Conservation (phyloP, 2,329 filamentous ascomycete species). For the Didymella lethalis region DNA sequence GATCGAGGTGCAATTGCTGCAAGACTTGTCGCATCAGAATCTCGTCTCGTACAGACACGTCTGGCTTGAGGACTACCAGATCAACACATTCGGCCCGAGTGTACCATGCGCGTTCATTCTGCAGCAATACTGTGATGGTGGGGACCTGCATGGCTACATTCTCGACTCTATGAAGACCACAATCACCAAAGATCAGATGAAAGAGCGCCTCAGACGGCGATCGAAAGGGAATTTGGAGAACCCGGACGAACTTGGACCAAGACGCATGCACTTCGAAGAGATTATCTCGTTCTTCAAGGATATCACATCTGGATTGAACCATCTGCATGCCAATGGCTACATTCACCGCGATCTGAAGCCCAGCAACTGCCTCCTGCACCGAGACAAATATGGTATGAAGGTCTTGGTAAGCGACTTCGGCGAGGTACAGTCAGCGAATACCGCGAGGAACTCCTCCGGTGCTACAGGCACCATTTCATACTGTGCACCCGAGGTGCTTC, state of each 20-base stretch:
- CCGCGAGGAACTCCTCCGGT: conserved; percentile 84
- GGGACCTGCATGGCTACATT: conserved; percentile 88
- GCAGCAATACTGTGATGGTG: conserved; percentile 95
- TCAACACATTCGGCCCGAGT: conserved; percentile 84
- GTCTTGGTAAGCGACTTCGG: conserved; percentile 98
- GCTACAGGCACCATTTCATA: conserved; percentile 97
- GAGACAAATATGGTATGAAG: conserved; percentile 71
- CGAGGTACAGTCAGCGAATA: conserved; percentile 87
- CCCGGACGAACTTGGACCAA: conserved; percentile 60
- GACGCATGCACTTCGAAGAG: conserved; percentile 78
- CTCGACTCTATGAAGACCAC: conserved; percentile 70
- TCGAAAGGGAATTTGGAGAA: conserved; percentile 79
- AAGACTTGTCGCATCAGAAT: conserved; percentile 91
- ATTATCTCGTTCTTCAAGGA: conserved; percentile 98
- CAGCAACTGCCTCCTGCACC: conserved; percentile 90
- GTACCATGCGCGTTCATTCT: conserved; percentile 96
- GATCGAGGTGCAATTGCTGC: conserved; percentile 89
- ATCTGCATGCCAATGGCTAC: conserved; percentile 89
- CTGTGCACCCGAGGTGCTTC: conserved; percentile 92
- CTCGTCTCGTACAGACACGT: conserved; percentile 96
- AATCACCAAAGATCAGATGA: conserved; percentile 81
- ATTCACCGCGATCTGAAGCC: conserved; percentile 97
- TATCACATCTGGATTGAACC: conserved; percentile 88
- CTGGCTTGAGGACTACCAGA: conserved; percentile 89
- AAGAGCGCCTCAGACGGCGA: conserved; percentile 81